Base-by-base conservation (phyloP, 441 rosid genomes). In the Adansonia grandidieri region DNA sequence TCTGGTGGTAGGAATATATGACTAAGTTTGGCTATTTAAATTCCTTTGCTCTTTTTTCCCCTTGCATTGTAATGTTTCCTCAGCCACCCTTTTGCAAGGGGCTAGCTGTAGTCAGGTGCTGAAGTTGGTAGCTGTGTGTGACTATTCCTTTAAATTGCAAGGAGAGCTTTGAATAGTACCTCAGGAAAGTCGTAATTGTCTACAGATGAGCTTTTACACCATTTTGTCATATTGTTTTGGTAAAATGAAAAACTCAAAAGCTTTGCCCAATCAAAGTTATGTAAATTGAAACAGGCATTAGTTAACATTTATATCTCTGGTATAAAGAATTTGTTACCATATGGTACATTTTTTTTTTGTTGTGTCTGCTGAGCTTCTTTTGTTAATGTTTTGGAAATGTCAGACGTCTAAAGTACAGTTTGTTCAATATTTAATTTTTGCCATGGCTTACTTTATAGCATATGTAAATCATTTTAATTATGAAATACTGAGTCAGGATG, bases 401-500 rank as follows among this genome's bases (percentile, higher is more conserved):
- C 7, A 9, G 51, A 44, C 24, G 9, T 42, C 14, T 65, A 66
- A 28, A 19, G 50, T 65, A 9, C 10, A 65, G 22, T 7, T 37
- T 65, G 22, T 40, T 44, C 45, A 32, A 32, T 11, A 14, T 28
- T 62, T 28, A 28, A 15, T 28, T 14, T 13, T 22, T 61, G n/a
- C 44, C 42, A 65, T 40, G 70, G 70, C 50, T 37, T 65, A 2
- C 70, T 65, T 72, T 74, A 71, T 47, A 2, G 20, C 51, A 5
- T 44, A 20, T 78, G 24, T 9, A 3, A 45, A 45, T 44, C 54
- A 22, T 68, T 37, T 74, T 84, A 54, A 74, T 79, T 73, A 68
- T 69, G 57, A 40, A 5, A 45, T 78, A n/a, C 75, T 84, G 67
- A 75, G 22, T 78, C 85, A 89, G 93, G 87, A 82, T 83, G 81